Evolutionary conservation across 495 filamentous ascomycete genomes (phyloP).

Genomic region (Parathielavia hyrcaniae): DNA sequence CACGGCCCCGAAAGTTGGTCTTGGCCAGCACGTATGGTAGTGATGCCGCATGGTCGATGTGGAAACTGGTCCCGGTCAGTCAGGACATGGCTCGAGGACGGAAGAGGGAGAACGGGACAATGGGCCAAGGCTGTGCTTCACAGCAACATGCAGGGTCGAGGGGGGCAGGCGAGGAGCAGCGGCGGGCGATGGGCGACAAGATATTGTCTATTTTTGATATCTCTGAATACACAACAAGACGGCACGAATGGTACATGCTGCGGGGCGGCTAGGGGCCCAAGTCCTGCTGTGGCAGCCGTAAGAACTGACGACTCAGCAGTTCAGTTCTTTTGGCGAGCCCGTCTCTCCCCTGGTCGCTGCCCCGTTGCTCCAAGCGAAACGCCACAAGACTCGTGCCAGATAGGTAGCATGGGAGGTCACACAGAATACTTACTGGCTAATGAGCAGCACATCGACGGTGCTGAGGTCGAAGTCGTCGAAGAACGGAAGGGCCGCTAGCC

Average conservation of each 20-base stretch:
- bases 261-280: constrained; percentile 5
- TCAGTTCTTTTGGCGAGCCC: constrained; percentile 7
- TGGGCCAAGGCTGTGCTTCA: constrained; percentile 6
- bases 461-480: constrained; percentile 98
- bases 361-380: constrained; percentile 25
- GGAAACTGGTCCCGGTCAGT: constrained; percentile 63
- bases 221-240: constrained; percentile 33
- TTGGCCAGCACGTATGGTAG: constrained; percentile 95
- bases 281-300: not conserved
- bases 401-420: constrained; percentile 10
- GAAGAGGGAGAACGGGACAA: constrained; percentile 2
- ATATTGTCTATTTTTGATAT: constrained; percentile 35
- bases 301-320: constrained; percentile 7
- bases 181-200: constrained; percentile 27
- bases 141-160: constrained; percentile 18
- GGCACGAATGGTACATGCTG: constrained; percentile 26
- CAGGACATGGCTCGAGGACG: constrained; percentile 1
- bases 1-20: constrained; percentile 91
- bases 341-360: constrained; percentile 21
- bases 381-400: constrained; percentile 14
- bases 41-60: constrained; percentile 93
- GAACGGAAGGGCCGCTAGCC: constrained; percentile 86
- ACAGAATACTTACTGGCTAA: constrained; percentile 78
- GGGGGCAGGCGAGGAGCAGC: constrained; percentile 22
- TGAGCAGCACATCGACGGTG: constrained; percentile 90